A percentile compares a stretch with the other conserved stretches of the same genome.
Conservation (phyloP, 2,329 filamentous ascomycete species). For the Peltaster fructicola region DNA sequence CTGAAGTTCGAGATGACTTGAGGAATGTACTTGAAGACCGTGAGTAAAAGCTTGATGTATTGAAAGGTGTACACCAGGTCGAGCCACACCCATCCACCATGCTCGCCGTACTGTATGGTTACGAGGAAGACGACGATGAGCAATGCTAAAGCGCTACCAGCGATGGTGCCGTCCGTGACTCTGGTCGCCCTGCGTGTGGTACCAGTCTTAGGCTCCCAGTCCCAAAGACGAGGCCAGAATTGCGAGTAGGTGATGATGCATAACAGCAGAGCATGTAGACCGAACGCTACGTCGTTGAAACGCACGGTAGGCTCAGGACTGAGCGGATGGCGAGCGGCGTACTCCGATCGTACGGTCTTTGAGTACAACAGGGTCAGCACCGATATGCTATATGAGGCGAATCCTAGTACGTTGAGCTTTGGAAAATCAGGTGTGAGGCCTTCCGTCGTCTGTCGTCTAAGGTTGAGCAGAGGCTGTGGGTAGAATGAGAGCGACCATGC, state of each 20-base stretch:
- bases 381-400: slow-evolving; percentile 53
- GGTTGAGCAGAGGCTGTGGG: slow-evolving; percentile 73
- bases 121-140: slow-evolving; percentile 31
- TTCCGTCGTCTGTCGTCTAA: slow-evolving; percentile 53
- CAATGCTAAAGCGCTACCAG: slow-evolving; percentile 45
- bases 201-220: slow-evolving; percentile 41
- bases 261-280: slow-evolving; percentile 59
- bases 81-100: slow-evolving; percentile 44
- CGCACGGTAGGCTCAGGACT: slow-evolving; percentile 67
- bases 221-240: slow-evolving; percentile 56
- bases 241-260: slow-evolving; percentile 61
- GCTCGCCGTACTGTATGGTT: slow-evolving; percentile 24
- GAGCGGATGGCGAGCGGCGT: slow-evolving; percentile 58
- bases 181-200: slow-evolving; percentile 36
- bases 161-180: slow-evolving; percentile 50
- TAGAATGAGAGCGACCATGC: slow-evolving; percentile 75
- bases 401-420: slow-evolving; percentile 54
- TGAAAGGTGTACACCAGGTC: slow-evolving; percentile 53
- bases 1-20: slow-evolving; percentile 70
- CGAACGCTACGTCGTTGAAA: slow-evolving; percentile 81
- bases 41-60: slow-evolving; percentile 78
- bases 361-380: slow-evolving; percentile 65
- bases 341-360: slow-evolving; percentile 58
- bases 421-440: slow-evolving; percentile 84
- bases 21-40: slow-evolving; percentile 82